Evolutionary conservation across 1,139 yeast genomes (phyloP), one percentile per base, ranked within the genome.

Genomic region (Nakaseomyces kungkrabaensis): DNA sequence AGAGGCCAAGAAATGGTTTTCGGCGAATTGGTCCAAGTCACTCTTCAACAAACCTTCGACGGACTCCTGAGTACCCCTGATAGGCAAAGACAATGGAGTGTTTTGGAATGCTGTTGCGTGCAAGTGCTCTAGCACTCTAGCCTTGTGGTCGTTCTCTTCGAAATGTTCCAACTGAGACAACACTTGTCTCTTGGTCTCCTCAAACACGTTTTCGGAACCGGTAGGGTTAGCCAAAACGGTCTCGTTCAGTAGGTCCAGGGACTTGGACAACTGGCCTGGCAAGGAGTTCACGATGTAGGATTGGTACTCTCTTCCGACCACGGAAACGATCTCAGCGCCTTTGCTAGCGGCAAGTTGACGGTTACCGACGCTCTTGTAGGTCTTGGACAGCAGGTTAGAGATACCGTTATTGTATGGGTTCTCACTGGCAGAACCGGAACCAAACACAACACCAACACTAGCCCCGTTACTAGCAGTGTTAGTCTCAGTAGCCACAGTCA

Each of bases 51-150:
- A 73, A 55, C 75, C 77, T 45, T 72, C 68, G 48, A 85, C 61
- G 46, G 86, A 73, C 56, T 83, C 90, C 42, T 72, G 58, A 56
- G 87, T 83, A 74, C 95, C 95, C 60, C 75, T 73, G 50, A 77
- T 74, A 68, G 95, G 94, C 67, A 85, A 74, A 50, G 83, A 84
- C 60, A 85, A 74, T 26, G 92, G 81, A 62, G 86, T 81, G 63
- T 88, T 87, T 72, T 85, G 95, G 84, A 78, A 85, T 50, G 94
- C 94, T 54, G 89, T 77, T 54, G 89, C 78, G 62, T 80, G 79
- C 72, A 85, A 76, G 70, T 85, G 94, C 70, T 82, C 86, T 59
- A 80, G 65, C 48, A 82, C 84, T 74, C 69, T 68, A 43, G 59
- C 61, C 32, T 66, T 61, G 50, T 68, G 71, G 53, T 68, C 58